These are phyloP conservation scores for Cucumis melo DNA, from an alignment of 306 rosid species.

Conservation along the genomic window DNA sequence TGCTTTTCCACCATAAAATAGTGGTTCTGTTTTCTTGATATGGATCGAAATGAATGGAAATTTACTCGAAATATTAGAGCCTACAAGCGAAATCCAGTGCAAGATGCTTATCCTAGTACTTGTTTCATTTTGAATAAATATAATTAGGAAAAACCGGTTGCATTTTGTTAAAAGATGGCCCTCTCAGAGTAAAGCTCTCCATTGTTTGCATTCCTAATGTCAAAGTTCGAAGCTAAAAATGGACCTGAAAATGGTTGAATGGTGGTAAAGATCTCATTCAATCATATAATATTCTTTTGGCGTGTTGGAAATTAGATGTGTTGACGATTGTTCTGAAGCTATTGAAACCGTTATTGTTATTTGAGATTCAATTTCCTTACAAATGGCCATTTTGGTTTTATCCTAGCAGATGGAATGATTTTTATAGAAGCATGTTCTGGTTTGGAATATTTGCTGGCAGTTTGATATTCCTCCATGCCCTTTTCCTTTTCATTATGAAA, in stretches of 20 bases:
- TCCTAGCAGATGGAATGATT: slow-evolving; percentile 61
- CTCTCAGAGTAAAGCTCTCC: background rate
- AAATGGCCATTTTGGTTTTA: background rate
- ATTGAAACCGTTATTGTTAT: background rate
- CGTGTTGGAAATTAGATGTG: background rate
- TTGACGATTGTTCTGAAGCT: background rate
- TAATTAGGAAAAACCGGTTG: background rate
- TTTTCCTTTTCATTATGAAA: slow-evolving; percentile 52
- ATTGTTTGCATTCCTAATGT: background rate
- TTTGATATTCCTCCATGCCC: slow-evolving; percentile 47
- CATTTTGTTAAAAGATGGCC: background rate
- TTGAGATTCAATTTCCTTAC: background rate
- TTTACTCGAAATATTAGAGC: background rate
- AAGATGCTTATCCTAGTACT: background rate
- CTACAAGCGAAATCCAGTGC: background rate
- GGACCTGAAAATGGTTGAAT: background rate
- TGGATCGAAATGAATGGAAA: background rate
- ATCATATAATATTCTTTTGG: background rate
- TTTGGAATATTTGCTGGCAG: slow-evolving; percentile 53
- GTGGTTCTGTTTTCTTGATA: background rate
- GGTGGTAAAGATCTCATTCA: background rate
- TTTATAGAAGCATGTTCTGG: slow-evolving; percentile 73
- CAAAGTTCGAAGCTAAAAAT: background rate
- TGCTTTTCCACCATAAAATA: background rate
- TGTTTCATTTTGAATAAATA: background rate